A percentile compares a stretch with the other conserved stretches of the same genome.
Evolutionary conservation across 768 basidiomycete species (phyloP).

Genomic region (Saitozyma podzolica): DNA sequence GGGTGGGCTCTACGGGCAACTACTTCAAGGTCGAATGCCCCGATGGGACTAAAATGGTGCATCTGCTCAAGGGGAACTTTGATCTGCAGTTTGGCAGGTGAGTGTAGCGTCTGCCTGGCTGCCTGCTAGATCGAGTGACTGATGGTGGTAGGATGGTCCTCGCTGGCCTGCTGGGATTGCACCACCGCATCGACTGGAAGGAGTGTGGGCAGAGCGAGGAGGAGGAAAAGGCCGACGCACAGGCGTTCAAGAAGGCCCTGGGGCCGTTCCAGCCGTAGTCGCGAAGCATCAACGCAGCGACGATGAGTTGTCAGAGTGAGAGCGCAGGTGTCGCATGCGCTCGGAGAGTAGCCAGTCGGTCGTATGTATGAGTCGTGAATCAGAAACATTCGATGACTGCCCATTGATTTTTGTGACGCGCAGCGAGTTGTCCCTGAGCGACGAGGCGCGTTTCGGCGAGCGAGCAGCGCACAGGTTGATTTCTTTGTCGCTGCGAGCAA

Average conservation of each 20-base stretch:
- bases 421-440: too few relatives aligned
- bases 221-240: constrained; percentile 79
- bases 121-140: background rate
- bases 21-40: constrained; percentile 94
- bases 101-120: constrained; percentile 32
- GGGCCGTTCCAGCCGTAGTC: constrained; percentile 52
- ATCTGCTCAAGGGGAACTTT: constrained; percentile 78
- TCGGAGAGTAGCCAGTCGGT: too few relatives aligned
- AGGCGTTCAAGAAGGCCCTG: constrained; percentile 81
- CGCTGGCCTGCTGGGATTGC: constrained; percentile 70
- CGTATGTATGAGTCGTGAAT: too few relatives aligned
- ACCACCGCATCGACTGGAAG: constrained; percentile 89
- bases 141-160: constrained; percentile 68
- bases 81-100: constrained; percentile 93
- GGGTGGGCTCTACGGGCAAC: constrained; percentile 58
- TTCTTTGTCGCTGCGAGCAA: too few relatives aligned
- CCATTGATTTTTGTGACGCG: too few relatives aligned
- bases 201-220: constrained; percentile 76
- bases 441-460: too few relatives aligned
- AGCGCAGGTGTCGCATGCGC: too few relatives aligned
- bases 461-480: too few relatives aligned
- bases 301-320: too few relatives aligned
- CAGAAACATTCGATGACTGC: too few relatives aligned
- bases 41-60: constrained; percentile 78
- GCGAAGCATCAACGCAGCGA: too few relatives aligned